Conservation (phyloP, 1,284 basidiomycete species). For the Ustanciosporium gigantosporum region DNA sequence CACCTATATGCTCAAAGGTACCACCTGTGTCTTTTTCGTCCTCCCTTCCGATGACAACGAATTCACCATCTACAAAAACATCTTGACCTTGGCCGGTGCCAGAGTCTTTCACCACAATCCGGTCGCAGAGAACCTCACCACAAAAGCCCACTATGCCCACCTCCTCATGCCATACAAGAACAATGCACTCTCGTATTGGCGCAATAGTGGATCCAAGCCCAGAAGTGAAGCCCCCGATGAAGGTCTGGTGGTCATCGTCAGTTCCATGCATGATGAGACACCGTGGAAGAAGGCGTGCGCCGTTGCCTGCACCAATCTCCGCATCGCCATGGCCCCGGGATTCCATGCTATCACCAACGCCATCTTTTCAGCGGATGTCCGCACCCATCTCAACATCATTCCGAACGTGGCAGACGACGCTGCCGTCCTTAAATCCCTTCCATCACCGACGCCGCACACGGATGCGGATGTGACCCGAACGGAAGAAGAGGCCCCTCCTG, state of each 20-base stretch:
- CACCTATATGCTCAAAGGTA: conserved; percentile 39
- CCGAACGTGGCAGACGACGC: conserved; percentile 5
- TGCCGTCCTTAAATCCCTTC: no score
- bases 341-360: conserved; percentile 29
- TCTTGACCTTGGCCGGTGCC: conserved; percentile 23
- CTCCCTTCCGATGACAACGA: conserved; percentile 24
- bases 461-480: no score
- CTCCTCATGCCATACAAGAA: conserved; percentile 42
- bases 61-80: conserved; percentile 21
- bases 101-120: conserved; percentile 25
- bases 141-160: conserved; percentile 35
- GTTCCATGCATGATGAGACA: conserved; percentile 9
- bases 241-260: conserved; percentile 30
- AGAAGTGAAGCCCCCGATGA: conserved; percentile 38
- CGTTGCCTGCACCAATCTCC: conserved; percentile 24
- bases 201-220: conserved; percentile 21
- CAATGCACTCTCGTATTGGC: conserved; percentile 29
- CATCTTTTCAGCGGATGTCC: conserved; percentile 20
- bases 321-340: conserved; percentile 38
- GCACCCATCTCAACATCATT: conserved; percentile 21
- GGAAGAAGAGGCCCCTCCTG: not conserved
- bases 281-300: conserved; percentile 24
- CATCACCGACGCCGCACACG: no score
- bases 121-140: conserved; percentile 8
- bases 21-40: conserved; percentile 35